Base-by-base conservation (phyloP, 2,329 filamentous ascomycete genomes). In the Fusarium sp. region DNA sequence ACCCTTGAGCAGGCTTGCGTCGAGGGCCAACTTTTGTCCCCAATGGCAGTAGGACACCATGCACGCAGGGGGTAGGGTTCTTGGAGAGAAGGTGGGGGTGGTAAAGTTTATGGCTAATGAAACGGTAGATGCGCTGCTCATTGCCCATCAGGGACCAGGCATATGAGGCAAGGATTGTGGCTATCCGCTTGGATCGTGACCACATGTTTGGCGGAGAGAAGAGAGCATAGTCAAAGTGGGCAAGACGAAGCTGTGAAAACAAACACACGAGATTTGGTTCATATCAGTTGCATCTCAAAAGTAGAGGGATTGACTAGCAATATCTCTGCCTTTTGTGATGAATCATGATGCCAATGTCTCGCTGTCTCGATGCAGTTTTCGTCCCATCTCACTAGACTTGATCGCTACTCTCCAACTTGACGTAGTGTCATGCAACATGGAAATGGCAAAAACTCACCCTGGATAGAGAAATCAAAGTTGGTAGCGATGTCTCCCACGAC, bases 381-480 rank as follows among this genome's bases (percentile, higher is more conserved):
- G 33, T 36, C 42, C 31, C 33, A 38, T 39, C 23, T 42, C 32
- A 4, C 14, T 23, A 19, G 31, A 42, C 13, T 27, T 48, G 27
- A 36, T 19, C 21, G 13, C 42, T 14, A 32, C 7, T 27, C 35
- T 42, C 19, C 14, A 11, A 23, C 38, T 23, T 23, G 47, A 3
- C 19, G 19, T 13, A n/a, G 15, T 31, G 6, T 8, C 9, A 35
- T 38, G 14, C 31, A 37, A 43, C 17, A 48, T 17, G 41, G 37
- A 53, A 31, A 43, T 51, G n/a, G 29, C 19, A 38, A 39, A 29
- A 51, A 79, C 80, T 77, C 57, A 84, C 82, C 76, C 72, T 78
- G 67, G 57, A 83, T 79, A 53, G 23, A 25, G 8, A 84, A 84
- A 57, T 85, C 82, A 49, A 84, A 70, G 56, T 71, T 73, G 38